Evolutionary conservation across 306 rosid genomes (phyloP), one percentile per base, ranked within the genome.

Genomic region (Cucurbita pepo): DNA sequence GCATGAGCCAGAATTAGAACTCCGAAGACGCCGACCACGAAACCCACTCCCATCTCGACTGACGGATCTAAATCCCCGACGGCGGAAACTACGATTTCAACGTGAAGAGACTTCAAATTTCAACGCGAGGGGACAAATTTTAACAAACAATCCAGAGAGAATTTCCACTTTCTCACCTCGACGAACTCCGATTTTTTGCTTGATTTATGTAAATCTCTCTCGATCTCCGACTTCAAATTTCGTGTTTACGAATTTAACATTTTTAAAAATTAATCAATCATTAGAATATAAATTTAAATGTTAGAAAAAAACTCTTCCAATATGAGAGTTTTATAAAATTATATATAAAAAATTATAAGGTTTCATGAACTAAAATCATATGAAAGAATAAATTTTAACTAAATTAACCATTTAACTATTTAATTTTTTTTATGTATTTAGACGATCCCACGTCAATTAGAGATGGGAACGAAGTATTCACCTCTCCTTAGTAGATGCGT

Each of bases 1-100:
- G 96, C 94, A 64, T 89, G 94, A 64, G 76, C 78, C 4, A 91
- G 86, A 76, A 89, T 70, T 8, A 85, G 75, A 82, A 84, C 59
- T 2, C 91, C 96, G 1, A 91, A 18, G 48, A 87, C 71, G 38
- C 97, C 97, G 6, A 87, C 78, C 10, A 76, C 58, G 77, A 91
- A 78, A 14, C 86, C 83, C 7, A 78, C 6, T 53, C 77, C 86
- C 96, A 89, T 89, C 7, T 72, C 64, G 45, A 54, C 75, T 45
- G 78, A 77, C 45, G 56, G 52, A 6, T 30, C 47, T 37, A 74
- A 30, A 61, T 73, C 80, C 71, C 80, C 75, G 69, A 71, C 47
- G 69, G 79, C 19, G 69, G 78, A 4, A 43, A 60, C 55, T 61
- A 60, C 12, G 57, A 61, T 10, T 48, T 66, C 67, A 72, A 62